Conservation (phyloP, 768 basidiomycete genomes). For the Hygrophorus russula region DNA sequence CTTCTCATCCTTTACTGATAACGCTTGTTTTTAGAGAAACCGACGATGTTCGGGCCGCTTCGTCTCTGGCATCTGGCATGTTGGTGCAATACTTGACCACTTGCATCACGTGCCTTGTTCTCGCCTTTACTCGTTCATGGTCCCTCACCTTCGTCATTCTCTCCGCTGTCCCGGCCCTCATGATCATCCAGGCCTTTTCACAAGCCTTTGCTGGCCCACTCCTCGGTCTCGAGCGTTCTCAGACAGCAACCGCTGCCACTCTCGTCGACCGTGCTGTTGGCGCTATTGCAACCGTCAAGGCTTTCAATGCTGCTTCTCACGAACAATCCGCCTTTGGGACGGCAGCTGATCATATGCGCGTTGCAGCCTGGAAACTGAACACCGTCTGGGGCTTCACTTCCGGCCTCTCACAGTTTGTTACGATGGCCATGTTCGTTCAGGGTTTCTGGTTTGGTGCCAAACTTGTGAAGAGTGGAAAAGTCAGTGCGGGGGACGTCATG, state of each 20-base stretch:
- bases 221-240: conserved; percentile 51
- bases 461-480: conserved; percentile 69
- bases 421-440: conserved; percentile 90
- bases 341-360: conserved; percentile 32
- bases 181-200: conserved; percentile 65
- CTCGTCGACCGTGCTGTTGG: conserved; percentile 67
- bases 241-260: conserved; percentile 64
- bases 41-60: conserved; percentile 82
- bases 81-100: conserved; percentile 77
- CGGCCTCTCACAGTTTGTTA: conserved; percentile 66
- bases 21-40: conserved; percentile 67
- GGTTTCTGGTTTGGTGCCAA: conserved; percentile 94
- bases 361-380: conserved; percentile 42
- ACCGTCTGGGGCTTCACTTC: conserved; percentile 67
- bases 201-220: conserved; percentile 60
- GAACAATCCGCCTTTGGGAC: conserved; percentile 33
- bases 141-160: conserved; percentile 87
- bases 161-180: conserved; percentile 74
- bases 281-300: conserved; percentile 85
- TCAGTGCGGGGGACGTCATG: conserved; percentile 72
- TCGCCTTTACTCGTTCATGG: conserved; percentile 76
- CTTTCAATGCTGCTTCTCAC: conserved; percentile 65
- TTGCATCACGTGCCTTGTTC: conserved; percentile 62
- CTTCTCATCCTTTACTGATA: background rate
- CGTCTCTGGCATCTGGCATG: conserved; percentile 69